phyloP scores from a whole-genome alignment of 805 yeast genomes.

The Barnettozyma vustinii region DNA sequence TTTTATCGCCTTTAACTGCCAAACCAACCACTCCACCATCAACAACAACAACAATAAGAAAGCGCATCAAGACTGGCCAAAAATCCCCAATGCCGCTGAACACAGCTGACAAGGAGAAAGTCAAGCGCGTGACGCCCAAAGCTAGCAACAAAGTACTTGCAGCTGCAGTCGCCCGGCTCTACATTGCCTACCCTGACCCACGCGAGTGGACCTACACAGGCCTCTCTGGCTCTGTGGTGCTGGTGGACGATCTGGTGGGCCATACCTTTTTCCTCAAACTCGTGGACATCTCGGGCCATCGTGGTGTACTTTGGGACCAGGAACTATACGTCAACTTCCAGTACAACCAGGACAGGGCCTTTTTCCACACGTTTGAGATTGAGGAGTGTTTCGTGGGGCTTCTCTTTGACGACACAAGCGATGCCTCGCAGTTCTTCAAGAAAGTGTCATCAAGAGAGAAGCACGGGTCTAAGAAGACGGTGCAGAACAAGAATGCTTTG shows the following conservation, averaged over 20 bases:
- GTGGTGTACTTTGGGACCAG: slow-evolving; percentile 96
- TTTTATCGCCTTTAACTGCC: too few relatives aligned
- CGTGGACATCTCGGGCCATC: slow-evolving; percentile 74
- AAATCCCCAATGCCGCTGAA: slow-evolving; percentile 27
- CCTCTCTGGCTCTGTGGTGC: slow-evolving; percentile 75
- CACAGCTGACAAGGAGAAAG: slow-evolving; percentile 74
- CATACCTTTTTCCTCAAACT: slow-evolving; percentile 87
- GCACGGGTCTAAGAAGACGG: slow-evolving; percentile 82
- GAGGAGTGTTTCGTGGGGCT: slow-evolving; percentile 87
- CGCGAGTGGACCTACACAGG: slow-evolving; percentile 85
- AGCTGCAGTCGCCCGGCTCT: slow-evolving; percentile 84
- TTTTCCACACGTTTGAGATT: slow-evolving; percentile 90
- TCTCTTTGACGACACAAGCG: slow-evolving; percentile 81
- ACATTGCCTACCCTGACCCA: slow-evolving; percentile 84
- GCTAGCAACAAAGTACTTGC: slow-evolving; percentile 82
- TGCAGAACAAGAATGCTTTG: slow-evolving; percentile 81
- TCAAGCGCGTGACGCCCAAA: slow-evolving; percentile 86
- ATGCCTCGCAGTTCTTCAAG: slow-evolving; percentile 82
- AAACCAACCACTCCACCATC: neutral
- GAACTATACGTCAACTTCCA: slow-evolving; percentile 84
- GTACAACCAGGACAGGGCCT: slow-evolving; percentile 90
- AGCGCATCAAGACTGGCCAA: too few relatives aligned
- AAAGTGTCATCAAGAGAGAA: slow-evolving; percentile 70
- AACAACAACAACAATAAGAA: too few relatives aligned
- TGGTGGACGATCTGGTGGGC: slow-evolving; percentile 91